Conservation (phyloP, 176 grass and related monocot species). For the Cenchrus americanus region DNA sequence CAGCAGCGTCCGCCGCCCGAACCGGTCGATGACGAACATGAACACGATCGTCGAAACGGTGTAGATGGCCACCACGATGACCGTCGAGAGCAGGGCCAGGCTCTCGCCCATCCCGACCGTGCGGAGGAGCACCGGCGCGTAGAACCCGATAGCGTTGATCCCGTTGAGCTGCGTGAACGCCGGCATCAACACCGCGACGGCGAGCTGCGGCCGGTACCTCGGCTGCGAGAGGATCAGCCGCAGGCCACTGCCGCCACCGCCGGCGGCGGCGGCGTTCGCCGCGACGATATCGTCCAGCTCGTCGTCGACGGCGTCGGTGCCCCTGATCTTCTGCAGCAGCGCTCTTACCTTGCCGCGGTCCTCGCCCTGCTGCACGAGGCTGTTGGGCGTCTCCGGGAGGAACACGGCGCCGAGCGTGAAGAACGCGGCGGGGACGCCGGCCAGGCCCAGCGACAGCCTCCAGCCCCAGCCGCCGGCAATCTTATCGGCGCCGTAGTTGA, state of each 20-base stretch:
- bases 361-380: constrained; percentile 55
- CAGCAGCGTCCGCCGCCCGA: constrained; percentile 43
- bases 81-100: constrained; percentile 44
- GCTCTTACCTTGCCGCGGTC: constrained; percentile 25
- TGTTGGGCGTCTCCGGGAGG: constrained; percentile 68
- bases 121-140: constrained; percentile 50
- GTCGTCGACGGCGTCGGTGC: constrained; percentile 34
- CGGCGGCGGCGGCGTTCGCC: neutral
- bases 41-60: neutral
- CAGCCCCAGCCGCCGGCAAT: constrained; percentile 58
- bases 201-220: constrained; percentile 51
- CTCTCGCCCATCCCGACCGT: constrained; percentile 56
- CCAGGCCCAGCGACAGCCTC: constrained; percentile 54
- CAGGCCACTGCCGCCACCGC: neutral
- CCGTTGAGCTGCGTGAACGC: constrained; percentile 54
- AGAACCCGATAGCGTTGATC: constrained; percentile 60
- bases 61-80: constrained; percentile 21
- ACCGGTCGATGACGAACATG: constrained; percentile 48
- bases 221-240: constrained; percentile 25
- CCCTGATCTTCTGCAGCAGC: constrained; percentile 48
- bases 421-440: constrained; percentile 46
- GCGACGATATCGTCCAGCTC: constrained; percentile 58
- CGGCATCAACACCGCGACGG: constrained; percentile 43
- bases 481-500: constrained; percentile 58
- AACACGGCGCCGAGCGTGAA: constrained; percentile 54